Evolutionary conservation across 306 rosid species (phyloP), one percentile per base, ranked within the genome.

Genomic region (Cicer chorassanicum): DNA sequence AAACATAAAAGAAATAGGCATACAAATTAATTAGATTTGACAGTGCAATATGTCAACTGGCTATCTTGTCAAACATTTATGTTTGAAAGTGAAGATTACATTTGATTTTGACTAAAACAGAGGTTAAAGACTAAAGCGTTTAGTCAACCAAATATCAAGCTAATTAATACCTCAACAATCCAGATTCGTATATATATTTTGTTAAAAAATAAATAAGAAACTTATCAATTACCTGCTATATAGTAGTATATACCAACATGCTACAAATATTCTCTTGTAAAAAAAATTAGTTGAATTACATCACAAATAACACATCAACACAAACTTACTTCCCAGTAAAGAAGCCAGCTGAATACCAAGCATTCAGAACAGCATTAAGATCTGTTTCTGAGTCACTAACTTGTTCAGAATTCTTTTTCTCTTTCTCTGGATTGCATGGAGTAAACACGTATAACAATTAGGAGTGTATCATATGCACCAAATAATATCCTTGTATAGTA

Each of bases 271-370:
- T 18, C 55, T 62, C 64, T 57, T 76, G 66, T 3, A 59, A 15
- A 62, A 73, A 67, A 45, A 74, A 29, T 18, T 49, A 44, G 71
- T 44, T 53, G 8, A 75, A n/a, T 4, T 24, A 15, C 11, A 60
- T 68, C 34, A 55, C 7, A 54, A 21, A 68, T 34, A 73, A 56
- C 51, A 62, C 42, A 55, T 51, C 12, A n/a, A 10, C 46, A 57
- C 29, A 44, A 41, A 70, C 87, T 76, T 88, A 91, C 97, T 89
- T 89, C 80, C 96, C 97, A 67, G 96, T 91, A 84, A 76, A 60
- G 82, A 93, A 84, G 82, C 98, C 98, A 36, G 98, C 97, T 41
- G 92, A 88, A 88, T 88, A 93, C 98, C 98, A 93, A 49, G 98
- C 98, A 82, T 87, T 88, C 59, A 91, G 80, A 77, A 93, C 86